Base-by-base conservation (phyloP, 2,329 filamentous ascomycete genomes). In the Exophiala sideris region DNA sequence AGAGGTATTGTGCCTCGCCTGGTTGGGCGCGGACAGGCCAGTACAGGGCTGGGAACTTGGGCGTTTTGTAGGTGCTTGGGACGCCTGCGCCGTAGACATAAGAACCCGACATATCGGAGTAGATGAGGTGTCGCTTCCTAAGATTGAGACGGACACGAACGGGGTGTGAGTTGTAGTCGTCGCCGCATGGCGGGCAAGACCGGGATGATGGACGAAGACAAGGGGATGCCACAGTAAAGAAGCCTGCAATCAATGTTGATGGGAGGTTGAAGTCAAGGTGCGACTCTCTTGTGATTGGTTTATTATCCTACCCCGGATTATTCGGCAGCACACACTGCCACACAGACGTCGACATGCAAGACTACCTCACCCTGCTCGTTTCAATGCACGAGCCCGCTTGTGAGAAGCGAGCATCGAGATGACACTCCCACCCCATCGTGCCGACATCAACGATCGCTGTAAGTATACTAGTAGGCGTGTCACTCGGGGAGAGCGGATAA, bases 31-130 rank as follows among this genome's bases (percentile, higher is more conserved):
- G 77, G 42, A 85, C 73, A 33, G 87, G 84, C 81, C 89, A 87
- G 74, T 90, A 90, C 56, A 96, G 84, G 35, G 88, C 89, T 1
- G 91, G 91, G 67, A 95, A 96, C 3, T 76, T 69, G 16, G 90
- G 90, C 18, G 82, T 81, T 21, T 71, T 69, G 74, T 95, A 94
- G 35, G 58, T 56, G 48, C 58, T 42, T 18, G 60, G 58, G 10
- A 57, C 45, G 35, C 54, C 52, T 39, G 33, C 44, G 48, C 54
- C 58, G 48, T 57, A 62, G 48, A 35, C 20, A n/a, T 44, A 44
- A 9, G 29, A 24, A 11, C 41, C 29, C n/a, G 41, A 44, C 41
- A 44, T 44, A 24, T n/a, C n/a, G 39, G 21, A 2, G n/a, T 3
- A 2, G 3, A 40, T 16, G 40, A 21, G 7, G 8, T 21, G 2